Evolutionary conservation across 2,329 filamentous ascomycete genomes (phyloP).

Genomic region (Calonectria pauciramosa): DNA sequence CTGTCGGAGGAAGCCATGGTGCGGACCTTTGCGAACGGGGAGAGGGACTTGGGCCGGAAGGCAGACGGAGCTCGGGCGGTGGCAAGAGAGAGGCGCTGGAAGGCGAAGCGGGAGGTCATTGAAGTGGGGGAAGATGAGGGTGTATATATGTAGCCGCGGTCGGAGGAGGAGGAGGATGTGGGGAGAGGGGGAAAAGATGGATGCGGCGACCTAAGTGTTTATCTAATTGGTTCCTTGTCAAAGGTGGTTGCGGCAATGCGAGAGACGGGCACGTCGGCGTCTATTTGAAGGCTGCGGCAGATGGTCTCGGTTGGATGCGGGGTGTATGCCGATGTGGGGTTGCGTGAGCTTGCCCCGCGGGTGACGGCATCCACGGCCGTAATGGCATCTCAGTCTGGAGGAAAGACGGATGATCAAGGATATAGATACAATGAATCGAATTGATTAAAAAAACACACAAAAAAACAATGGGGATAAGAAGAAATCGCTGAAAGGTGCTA

Average conservation of each 20-base stretch:
- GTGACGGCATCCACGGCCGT: background rate
- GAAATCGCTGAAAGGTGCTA: too few relatives aligned
- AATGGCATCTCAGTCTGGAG: background rate
- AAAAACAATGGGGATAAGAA: background rate
- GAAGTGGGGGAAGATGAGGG: background rate
- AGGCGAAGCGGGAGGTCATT: slow-evolving; percentile 20
- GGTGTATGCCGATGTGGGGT: slow-evolving; percentile 2
- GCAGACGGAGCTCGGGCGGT: slow-evolving; percentile 7
- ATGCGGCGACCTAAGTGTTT: background rate
- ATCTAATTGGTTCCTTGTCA: background rate
- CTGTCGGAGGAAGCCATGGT: slow-evolving; percentile 48
- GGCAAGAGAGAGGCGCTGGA: slow-evolving; percentile 27
- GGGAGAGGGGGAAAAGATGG: background rate
- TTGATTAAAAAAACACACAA: background rate
- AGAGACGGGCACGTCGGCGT: background rate
- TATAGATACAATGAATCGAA: background rate
- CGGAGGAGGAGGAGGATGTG: background rate
- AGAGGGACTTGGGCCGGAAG: background rate
- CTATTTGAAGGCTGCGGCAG: background rate
- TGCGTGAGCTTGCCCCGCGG: background rate
- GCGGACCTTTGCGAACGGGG: slow-evolving; percentile 28
- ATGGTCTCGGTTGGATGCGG: slow-evolving; percentile 7
- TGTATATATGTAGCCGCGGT: background rate
- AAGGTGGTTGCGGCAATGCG: background rate
- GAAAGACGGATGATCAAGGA: background rate